phyloP scores from a whole-genome alignment of 108 stramenopile species.

The Cyclotella cryptica region DNA sequence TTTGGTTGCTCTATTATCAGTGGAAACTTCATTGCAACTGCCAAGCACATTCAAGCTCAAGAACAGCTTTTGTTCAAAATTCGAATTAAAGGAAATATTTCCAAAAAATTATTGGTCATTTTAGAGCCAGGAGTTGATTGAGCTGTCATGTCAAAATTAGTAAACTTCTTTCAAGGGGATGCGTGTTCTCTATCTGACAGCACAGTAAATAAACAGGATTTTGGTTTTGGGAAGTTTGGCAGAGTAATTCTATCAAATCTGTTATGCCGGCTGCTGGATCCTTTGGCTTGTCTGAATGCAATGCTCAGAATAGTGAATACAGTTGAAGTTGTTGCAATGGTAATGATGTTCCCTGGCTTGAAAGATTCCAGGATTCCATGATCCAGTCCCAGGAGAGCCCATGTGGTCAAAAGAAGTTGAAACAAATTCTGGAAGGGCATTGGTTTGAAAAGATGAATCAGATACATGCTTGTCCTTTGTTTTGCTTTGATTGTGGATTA shows the following conservation, averaged over 20 bases:
- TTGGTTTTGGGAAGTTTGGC: conserved; percentile 93
- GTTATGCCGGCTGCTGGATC: conserved; percentile 91
- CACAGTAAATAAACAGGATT: conserved; percentile 36
- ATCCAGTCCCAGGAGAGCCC: conserved; percentile 70
- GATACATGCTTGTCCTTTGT: no score
- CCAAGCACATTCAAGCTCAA: conserved; percentile 74
- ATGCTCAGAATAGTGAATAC: conserved; percentile 78
- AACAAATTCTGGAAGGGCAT: conserved; percentile 74
- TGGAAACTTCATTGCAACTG: conserved; percentile 81
- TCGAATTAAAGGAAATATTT: conserved; percentile 84
- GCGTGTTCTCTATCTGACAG: conserved; percentile 81
- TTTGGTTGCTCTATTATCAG: conserved; percentile 22
- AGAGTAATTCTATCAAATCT: conserved; percentile 91
- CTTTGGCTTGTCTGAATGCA: conserved; percentile 80
- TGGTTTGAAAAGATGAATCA: conserved; percentile 90
- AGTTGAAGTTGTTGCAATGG: conserved; percentile 90
- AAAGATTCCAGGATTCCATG: conserved; percentile 85
- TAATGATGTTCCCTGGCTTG: conserved; percentile 93
- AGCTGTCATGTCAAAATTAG: conserved; percentile 59
- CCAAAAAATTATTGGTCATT: conserved; percentile 64
- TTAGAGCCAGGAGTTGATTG: conserved; percentile 65
- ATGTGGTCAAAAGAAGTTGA: conserved; percentile 81
- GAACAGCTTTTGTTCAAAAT: conserved; percentile 71
- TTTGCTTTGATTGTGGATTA: no score
- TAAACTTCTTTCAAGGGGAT: conserved; percentile 88